A percentile compares a stretch with the other conserved stretches of the same genome.
Conservation (phyloP, 768 basidiomycete species). For the Lentinula edodes region DNA sequence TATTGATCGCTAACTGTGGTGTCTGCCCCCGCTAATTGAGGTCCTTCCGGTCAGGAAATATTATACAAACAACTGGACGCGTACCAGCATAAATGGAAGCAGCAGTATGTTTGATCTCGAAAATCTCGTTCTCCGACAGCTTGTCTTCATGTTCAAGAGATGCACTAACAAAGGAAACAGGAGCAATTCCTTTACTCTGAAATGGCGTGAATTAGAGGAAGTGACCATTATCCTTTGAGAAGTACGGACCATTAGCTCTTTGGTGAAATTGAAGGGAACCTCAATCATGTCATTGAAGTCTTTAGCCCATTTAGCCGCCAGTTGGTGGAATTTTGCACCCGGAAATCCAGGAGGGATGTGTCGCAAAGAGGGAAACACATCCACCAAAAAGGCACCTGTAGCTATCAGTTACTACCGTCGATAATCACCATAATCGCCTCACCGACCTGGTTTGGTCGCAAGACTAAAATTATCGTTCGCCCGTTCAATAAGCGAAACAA, state of each 20-base stretch:
- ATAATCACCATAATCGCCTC: background rate
- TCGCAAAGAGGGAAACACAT: constrained; percentile 36
- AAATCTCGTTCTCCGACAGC: constrained; percentile 25
- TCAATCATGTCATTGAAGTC: constrained; percentile 34
- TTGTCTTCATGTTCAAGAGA: constrained; percentile 30
- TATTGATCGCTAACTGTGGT: constrained; percentile 41
- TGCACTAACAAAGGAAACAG: constrained; percentile 37
- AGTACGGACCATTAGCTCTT: constrained; percentile 38
- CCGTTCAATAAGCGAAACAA: constrained; percentile 43
- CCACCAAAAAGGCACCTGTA: constrained; percentile 32
- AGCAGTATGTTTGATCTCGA: constrained; percentile 36
- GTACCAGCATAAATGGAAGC: constrained; percentile 42
- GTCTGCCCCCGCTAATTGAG: constrained; percentile 38
- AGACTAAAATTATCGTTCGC: constrained; percentile 48
- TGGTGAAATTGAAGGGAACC: constrained; percentile 37
- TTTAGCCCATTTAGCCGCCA: constrained; percentile 34
- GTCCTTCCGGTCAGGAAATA: constrained; percentile 19
- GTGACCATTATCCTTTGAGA: background rate
- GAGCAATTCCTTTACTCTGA: constrained; percentile 36
- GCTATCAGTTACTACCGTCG: background rate
- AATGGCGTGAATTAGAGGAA: background rate
- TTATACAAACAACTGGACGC: constrained; percentile 31
- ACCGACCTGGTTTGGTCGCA: constrained; percentile 42
- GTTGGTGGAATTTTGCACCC: constrained; percentile 45
- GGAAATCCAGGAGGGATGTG: constrained; percentile 54